Evolutionary conservation across 495 filamentous ascomycete species (phyloP).

Genomic region (Penicillium parvum): DNA sequence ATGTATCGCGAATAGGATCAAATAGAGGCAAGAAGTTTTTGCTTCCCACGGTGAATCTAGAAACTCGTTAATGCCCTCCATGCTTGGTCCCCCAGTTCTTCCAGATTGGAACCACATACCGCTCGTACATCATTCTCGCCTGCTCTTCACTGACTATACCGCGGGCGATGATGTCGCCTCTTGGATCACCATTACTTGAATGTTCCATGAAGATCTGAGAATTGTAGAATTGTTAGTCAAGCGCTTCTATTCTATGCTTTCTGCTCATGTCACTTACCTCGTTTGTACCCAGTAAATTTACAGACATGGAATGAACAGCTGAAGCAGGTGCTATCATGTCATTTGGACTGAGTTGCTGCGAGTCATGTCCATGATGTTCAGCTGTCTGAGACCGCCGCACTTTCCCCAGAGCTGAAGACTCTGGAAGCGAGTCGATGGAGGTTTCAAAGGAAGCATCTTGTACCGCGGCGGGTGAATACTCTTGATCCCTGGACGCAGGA

Average conservation of each 20-base stretch:
- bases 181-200: slow-evolving; percentile 27
- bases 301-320: slow-evolving; percentile 41
- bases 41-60: slow-evolving; percentile 38
- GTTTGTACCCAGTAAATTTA: slow-evolving; percentile 36
- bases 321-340: slow-evolving; percentile 43
- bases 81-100: no score
- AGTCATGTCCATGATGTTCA: slow-evolving; percentile 30
- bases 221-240: not conserved
- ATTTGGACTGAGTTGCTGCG: slow-evolving; percentile 38
- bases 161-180: slow-evolving; percentile 36
- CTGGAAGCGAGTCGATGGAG: slow-evolving; percentile 28
- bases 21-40: slow-evolving; percentile 40
- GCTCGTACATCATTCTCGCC: slow-evolving; percentile 39
- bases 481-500: slow-evolving; percentile 29
- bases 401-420: slow-evolving; percentile 16
- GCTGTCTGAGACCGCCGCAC: slow-evolving; percentile 23
- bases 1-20: slow-evolving; percentile 42
- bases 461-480: slow-evolving; percentile 25
- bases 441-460: slow-evolving; percentile 23
- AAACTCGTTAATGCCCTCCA: no score
- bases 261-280: slow-evolving; percentile 19
- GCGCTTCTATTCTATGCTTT: not conserved
- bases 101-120: no score
- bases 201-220: slow-evolving; percentile 37
- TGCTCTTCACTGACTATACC: slow-evolving; percentile 40